Conservation (phyloP, 2,329 filamentous ascomycete species). For the Diaporthe vaccinii region DNA sequence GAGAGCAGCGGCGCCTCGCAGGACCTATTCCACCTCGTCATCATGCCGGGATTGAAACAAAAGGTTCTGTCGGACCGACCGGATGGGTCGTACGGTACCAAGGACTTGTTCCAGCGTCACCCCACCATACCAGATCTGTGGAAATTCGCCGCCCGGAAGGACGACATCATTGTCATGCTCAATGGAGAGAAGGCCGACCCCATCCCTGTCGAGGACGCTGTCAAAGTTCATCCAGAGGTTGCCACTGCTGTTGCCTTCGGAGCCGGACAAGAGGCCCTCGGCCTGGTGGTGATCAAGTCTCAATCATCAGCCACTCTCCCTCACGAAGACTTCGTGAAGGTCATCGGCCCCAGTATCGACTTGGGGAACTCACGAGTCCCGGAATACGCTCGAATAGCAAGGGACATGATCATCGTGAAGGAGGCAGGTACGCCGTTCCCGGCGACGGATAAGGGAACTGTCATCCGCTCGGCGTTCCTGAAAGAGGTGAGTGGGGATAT, state of each 20-base stretch:
- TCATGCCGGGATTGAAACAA: conserved; percentile 1
- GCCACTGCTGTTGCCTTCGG: conserved; percentile 24
- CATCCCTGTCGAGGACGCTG: conserved; percentile 12
- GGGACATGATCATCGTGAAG: conserved; percentile 27
- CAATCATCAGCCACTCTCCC: not conserved
- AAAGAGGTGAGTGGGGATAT: conserved; percentile 2
- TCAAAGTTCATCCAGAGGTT: conserved; percentile 3
- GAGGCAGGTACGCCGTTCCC: conserved; percentile 19
- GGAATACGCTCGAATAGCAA: conserved; percentile 18
- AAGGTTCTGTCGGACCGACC: conserved; percentile 22
- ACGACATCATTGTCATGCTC: conserved; percentile 54
- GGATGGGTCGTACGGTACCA: conserved; percentile 32
- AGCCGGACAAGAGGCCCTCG: conserved; percentile 25
- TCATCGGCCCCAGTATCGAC: not conserved
- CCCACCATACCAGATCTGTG: conserved; percentile 53
- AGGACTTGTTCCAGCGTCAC: conserved; percentile 45
- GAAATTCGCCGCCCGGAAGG: conserved; percentile 55
- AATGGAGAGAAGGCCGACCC: conserved; percentile 54
- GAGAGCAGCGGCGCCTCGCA: not conserved
- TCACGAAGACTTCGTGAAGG: not conserved
- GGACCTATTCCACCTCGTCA: conserved; percentile 23
- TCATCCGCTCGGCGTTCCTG: conserved; percentile 25
- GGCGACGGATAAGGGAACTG: conserved; percentile 12
- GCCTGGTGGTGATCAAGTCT: conserved; percentile 19
- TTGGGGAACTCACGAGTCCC: conserved; percentile 31